A percentile compares a stretch with the other conserved stretches of the same genome.
phyloP scores from a whole-genome alignment of 345 rosid species.

The Citrus unshiu region DNA sequence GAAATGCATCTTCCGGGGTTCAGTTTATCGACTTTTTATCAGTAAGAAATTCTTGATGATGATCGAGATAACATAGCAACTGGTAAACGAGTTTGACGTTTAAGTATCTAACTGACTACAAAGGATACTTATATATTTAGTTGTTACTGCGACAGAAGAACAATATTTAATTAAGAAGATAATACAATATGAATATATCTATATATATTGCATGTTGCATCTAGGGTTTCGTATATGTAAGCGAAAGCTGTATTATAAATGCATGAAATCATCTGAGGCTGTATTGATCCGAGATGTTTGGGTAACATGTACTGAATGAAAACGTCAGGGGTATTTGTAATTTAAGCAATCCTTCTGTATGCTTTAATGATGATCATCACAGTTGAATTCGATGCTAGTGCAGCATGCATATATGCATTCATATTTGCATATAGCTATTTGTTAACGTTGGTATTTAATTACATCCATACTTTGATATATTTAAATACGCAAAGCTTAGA shows the following conservation, averaged over 20 bases:
- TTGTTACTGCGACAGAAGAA: neutral
- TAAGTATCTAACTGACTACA: conserved; percentile 2
- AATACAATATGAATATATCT: neutral
- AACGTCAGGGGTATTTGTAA: neutral
- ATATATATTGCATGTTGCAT: neutral
- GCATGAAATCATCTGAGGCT: neutral
- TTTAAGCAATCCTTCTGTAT: neutral
- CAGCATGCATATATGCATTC: too few relatives aligned
- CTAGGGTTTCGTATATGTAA: neutral
- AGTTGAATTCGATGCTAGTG: too few relatives aligned
- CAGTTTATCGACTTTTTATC: conserved; percentile 64
- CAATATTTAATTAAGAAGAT: neutral
- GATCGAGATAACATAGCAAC: neutral
- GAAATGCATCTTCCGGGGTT: conserved; percentile 18
- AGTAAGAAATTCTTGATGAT: conserved; percentile 31
- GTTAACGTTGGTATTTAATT: too few relatives aligned
- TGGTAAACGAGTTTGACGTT: neutral
- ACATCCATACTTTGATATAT: too few relatives aligned
- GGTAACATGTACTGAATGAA: neutral
- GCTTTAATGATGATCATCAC: neutral
- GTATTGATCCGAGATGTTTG: neutral
- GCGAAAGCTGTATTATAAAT: neutral
- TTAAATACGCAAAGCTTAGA: too few relatives aligned
- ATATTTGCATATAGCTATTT: too few relatives aligned
- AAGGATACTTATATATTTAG: neutral